Evolutionary conservation across 1,284 basidiomycete species (phyloP).

Genomic region (Hymenochaete sp.): DNA sequence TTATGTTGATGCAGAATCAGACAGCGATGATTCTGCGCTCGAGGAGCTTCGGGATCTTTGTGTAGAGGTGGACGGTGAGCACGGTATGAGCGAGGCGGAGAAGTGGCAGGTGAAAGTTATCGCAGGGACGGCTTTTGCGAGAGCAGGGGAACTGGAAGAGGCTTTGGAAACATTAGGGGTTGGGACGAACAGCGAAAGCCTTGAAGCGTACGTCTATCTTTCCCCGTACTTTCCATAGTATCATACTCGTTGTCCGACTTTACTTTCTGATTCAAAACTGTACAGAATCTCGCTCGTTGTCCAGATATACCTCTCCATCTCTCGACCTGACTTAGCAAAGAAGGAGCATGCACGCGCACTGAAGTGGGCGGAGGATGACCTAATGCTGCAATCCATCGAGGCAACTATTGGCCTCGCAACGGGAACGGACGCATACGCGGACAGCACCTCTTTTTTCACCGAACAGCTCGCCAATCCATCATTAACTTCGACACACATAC

Average conservation of each 20-base stretch:
- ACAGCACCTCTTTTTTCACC: slow-evolving; percentile 79
- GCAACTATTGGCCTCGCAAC: slow-evolving; percentile 79
- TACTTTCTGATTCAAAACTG: too few relatives aligned
- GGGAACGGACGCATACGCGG: slow-evolving; percentile 64
- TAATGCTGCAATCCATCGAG: slow-evolving; percentile 84
- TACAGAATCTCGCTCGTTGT: slow-evolving; percentile 72
- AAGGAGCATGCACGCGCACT: slow-evolving; percentile 76
- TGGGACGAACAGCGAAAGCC: slow-evolving; percentile 61
- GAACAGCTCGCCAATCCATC: slow-evolving; percentile 87
- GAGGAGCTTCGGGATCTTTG: slow-evolving; percentile 80
- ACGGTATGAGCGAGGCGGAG: slow-evolving; percentile 54
- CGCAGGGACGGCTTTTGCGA: slow-evolving; percentile 77
- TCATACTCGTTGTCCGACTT: slow-evolving; percentile 11
- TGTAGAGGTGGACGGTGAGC: slow-evolving; percentile 72
- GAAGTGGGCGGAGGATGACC: slow-evolving; percentile 81
- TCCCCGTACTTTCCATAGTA: not conserved
- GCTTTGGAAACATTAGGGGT: slow-evolving; percentile 79
- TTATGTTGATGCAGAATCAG: slow-evolving; percentile 42
- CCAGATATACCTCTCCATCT: slow-evolving; percentile 80
- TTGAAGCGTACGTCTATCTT: slow-evolving; percentile 72
- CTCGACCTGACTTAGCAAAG: slow-evolving; percentile 79
- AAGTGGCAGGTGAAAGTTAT: slow-evolving; percentile 64
- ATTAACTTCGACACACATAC: slow-evolving; percentile 61
- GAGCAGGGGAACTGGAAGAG: slow-evolving; percentile 82
- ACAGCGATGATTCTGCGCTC: slow-evolving; percentile 45